phyloP scores from a whole-genome alignment of 2,329 filamentous ascomycete species.

The Arthroderma uncinatum region DNA sequence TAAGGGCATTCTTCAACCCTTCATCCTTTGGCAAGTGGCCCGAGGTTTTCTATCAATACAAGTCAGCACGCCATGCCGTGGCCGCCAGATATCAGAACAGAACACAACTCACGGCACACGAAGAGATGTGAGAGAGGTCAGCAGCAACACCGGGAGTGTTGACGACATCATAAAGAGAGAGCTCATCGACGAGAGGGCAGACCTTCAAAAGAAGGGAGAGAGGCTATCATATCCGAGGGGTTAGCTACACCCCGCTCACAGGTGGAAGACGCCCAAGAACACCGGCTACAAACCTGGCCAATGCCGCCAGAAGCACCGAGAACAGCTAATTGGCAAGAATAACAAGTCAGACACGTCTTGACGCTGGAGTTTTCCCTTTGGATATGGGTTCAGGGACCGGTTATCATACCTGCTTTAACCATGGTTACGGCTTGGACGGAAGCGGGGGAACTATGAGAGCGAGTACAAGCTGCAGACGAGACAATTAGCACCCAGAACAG shows the following conservation, averaged over 20 bases:
- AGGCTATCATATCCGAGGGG: constrained; percentile 47
- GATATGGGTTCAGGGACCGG: not conserved
- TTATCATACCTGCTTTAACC: constrained; percentile 36
- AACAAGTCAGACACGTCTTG: not conserved
- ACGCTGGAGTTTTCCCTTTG: not conserved
- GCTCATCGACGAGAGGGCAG: constrained; percentile 75
- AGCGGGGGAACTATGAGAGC: constrained; percentile 8
- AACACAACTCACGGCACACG: constrained; percentile 56
- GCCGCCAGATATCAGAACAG: not conserved
- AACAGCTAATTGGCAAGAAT: constrained; percentile 48
- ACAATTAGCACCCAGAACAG: not conserved
- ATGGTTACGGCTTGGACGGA: constrained; percentile 26
- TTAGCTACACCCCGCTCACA: not conserved
- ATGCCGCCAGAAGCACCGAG: constrained; percentile 97
- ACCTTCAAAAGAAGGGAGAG: constrained; percentile 94
- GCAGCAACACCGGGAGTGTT: constrained; percentile 94
- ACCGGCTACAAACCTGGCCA: constrained; percentile 61
- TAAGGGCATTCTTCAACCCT: constrained; percentile 77
- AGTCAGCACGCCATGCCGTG: not conserved
- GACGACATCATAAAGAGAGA: constrained; percentile 97
- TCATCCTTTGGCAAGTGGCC: constrained; percentile 80
- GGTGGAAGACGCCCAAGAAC: not conserved
- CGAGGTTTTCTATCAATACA: constrained; percentile 56
- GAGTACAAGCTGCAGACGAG: not conserved
- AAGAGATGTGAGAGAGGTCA: constrained; percentile 95